A percentile compares a stretch with the other conserved stretches of the same genome.
phyloP scores from a whole-genome alignment of 371 early-diverging fungal species.

The Syncephalastrum monosporum region DNA sequence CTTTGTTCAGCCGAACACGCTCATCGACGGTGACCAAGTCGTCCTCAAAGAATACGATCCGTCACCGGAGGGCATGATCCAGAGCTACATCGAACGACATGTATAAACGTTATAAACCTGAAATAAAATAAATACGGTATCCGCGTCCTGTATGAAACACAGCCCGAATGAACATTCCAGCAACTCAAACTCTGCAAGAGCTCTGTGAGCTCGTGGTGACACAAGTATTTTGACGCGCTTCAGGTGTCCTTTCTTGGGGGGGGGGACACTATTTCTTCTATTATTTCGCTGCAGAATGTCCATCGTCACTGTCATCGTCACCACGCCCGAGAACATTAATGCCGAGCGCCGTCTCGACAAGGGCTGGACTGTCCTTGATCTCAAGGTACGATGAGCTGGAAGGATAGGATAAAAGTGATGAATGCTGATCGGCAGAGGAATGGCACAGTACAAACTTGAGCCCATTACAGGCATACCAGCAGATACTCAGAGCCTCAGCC shows the following conservation, averaged over 20 bases:
- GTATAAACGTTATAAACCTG: slow-evolving; percentile 19
- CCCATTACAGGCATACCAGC: slow-evolving; percentile 91
- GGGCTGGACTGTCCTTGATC: slow-evolving; percentile 62
- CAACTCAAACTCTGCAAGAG: no score
- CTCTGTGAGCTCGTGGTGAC: no score
- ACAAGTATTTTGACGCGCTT: no score
- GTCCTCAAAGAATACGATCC: slow-evolving; percentile 57
- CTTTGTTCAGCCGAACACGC: slow-evolving; percentile 56
- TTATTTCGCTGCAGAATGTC: slow-evolving; percentile 37
- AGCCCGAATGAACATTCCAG: no score
- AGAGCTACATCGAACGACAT: slow-evolving; percentile 55
- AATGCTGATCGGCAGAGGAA: slow-evolving; percentile 1
- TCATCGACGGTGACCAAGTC: slow-evolving; percentile 38
- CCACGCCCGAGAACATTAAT: slow-evolving; percentile 59
- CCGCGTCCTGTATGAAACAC: neutral
- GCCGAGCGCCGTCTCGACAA: slow-evolving; percentile 83
- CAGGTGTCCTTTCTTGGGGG: neutral
- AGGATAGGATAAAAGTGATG: neutral
- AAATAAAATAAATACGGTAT: neutral
- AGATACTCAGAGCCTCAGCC: slow-evolving; percentile 60
- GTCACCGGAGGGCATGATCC: slow-evolving; percentile 56
- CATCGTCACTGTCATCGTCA: slow-evolving; percentile 77
- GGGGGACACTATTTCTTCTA: neutral
- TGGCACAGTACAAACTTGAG: slow-evolving; percentile 72
- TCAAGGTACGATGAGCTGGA: slow-evolving; percentile 59